A percentile compares a stretch with the other conserved stretches of the same genome.
Evolutionary conservation across 306 rosid species (phyloP).

Genomic region (Delonix regia): DNA sequence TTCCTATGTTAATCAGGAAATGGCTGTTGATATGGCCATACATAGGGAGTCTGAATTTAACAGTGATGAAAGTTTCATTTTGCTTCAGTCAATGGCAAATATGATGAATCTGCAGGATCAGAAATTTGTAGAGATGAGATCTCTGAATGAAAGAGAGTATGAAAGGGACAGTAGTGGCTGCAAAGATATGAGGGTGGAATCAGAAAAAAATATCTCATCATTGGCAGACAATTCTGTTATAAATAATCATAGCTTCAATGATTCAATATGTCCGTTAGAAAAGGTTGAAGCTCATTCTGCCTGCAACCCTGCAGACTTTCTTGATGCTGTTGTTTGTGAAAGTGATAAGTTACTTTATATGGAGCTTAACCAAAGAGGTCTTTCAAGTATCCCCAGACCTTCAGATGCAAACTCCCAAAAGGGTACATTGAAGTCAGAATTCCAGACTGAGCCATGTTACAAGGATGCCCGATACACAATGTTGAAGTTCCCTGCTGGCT

Average conservation of each 20-base stretch:
- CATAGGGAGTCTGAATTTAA: slow-evolving; percentile 55
- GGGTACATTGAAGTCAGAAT: slow-evolving; percentile 40
- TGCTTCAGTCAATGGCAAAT: slow-evolving; percentile 52
- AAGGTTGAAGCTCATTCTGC: slow-evolving; percentile 51
- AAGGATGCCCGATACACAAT: slow-evolving; percentile 49
- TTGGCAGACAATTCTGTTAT: slow-evolving; percentile 35
- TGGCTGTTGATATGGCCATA: slow-evolving; percentile 60
- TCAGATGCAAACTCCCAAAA: slow-evolving; percentile 49
- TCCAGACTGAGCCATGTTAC: slow-evolving; percentile 40
- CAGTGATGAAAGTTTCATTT: slow-evolving; percentile 45
- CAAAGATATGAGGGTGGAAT: slow-evolving; percentile 50
- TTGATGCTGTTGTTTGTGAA: slow-evolving; percentile 51
- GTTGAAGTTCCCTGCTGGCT: slow-evolving; percentile 89
- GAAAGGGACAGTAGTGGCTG: slow-evolving; percentile 58
- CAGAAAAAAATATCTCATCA: slow-evolving; percentile 36
- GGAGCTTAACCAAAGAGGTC: slow-evolving; percentile 42
- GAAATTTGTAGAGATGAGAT: slow-evolving; percentile 47
- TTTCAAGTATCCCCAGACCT: slow-evolving; percentile 42
- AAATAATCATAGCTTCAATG: slow-evolving; percentile 33
- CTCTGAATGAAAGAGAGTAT: slow-evolving; percentile 45
- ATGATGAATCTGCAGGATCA: slow-evolving; percentile 50
- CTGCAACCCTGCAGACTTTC: slow-evolving; percentile 51
- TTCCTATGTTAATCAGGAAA: slow-evolving; percentile 48
- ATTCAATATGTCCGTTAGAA: slow-evolving; percentile 43
- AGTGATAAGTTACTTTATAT: slow-evolving; percentile 40